phyloP scores from a whole-genome alignment of 306 rosid genomes.

The Castanospermum australe region DNA sequence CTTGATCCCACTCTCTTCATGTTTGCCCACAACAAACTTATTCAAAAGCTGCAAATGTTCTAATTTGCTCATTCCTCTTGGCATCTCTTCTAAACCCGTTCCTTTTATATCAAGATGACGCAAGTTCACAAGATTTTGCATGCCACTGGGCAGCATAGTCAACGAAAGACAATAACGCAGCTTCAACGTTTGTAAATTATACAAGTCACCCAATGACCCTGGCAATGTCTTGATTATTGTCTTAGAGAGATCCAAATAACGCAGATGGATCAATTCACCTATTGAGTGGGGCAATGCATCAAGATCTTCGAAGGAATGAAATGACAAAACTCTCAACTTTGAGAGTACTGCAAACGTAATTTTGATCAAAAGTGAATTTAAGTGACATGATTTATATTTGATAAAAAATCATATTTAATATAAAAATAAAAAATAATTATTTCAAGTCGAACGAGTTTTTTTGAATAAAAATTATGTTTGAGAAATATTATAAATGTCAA shows the following conservation, averaged over 20 bases:
- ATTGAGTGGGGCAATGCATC: neutral
- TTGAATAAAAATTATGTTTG: too few species aligned
- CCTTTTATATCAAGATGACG: neutral
- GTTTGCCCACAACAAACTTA: neutral
- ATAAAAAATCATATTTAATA: too few species aligned
- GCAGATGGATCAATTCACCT: conserved; percentile 22
- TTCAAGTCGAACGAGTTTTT: too few species aligned
- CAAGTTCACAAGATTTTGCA: conserved; percentile 18
- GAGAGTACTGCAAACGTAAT: too few species aligned
- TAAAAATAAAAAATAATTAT: too few species aligned
- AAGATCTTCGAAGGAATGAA: accelerated
- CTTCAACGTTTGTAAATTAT: conserved; percentile 24
- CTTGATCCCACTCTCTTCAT: neutral
- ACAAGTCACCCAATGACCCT: neutral
- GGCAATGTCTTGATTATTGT: neutral
- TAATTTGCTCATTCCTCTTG: neutral
- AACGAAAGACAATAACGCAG: accelerated
- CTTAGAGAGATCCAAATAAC: neutral
- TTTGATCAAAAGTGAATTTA: too few species aligned
- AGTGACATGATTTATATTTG: too few species aligned
- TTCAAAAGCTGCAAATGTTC: neutral
- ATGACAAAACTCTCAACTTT: conserved; percentile 7
- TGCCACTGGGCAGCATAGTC: neutral
- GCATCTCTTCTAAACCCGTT: neutral
- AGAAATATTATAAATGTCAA: too few species aligned